Percentiles rank a stretch among this genome's conserved stretches.
Evolutionary conservation across 2,329 filamentous ascomycete genomes (phyloP).

Genomic region (Corinectria fuckeliana): DNA sequence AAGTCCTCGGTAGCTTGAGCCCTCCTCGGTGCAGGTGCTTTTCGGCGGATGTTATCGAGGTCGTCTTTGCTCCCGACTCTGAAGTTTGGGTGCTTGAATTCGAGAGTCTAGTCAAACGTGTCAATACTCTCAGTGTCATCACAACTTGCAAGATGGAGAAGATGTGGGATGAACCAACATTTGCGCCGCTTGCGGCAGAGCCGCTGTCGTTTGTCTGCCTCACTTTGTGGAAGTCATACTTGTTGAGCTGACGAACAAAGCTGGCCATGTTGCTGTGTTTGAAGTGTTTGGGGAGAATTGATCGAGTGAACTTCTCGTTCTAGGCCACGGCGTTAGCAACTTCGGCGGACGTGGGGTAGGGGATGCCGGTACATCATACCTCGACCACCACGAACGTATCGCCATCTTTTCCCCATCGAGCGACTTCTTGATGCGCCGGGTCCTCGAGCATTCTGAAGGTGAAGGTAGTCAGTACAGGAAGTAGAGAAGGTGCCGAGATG

Average conservation of each 20-base stretch:
- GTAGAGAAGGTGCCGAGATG: not conserved
- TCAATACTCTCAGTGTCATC: constrained; percentile 13
- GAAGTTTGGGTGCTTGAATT: constrained; percentile 98
- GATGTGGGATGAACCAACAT: constrained; percentile 38
- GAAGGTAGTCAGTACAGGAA: constrained; percentile 21
- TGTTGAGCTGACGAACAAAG: constrained; percentile 94
- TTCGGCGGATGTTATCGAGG: constrained; percentile 93
- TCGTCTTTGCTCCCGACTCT: constrained; percentile 95
- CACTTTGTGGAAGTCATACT: constrained; percentile 99
- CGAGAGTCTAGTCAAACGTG: constrained; percentile 56
- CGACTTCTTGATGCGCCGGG: constrained; percentile 88
- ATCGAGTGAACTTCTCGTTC: constrained; percentile 98
- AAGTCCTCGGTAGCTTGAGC: constrained; percentile 70
- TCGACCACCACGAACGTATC: constrained; percentile 98
- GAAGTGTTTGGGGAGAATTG: constrained; percentile 96
- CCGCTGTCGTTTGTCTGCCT: constrained; percentile 56
- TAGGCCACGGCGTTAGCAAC: constrained; percentile 47
- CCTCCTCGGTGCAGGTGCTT: constrained; percentile 91
- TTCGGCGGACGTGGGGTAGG: constrained; percentile 16
- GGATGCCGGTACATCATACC: constrained; percentile 58
- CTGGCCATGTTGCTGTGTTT: constrained; percentile 99
- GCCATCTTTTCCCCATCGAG: constrained; percentile 93
- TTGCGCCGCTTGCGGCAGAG: constrained; percentile 44
- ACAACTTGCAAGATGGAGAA: no score
- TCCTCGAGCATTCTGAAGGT: constrained; percentile 92